A percentile compares a stretch with the other conserved stretches of the same genome.
phyloP scores from a whole-genome alignment of 1,139 yeast genomes.

The Blastobotrys proliferans region DNA sequence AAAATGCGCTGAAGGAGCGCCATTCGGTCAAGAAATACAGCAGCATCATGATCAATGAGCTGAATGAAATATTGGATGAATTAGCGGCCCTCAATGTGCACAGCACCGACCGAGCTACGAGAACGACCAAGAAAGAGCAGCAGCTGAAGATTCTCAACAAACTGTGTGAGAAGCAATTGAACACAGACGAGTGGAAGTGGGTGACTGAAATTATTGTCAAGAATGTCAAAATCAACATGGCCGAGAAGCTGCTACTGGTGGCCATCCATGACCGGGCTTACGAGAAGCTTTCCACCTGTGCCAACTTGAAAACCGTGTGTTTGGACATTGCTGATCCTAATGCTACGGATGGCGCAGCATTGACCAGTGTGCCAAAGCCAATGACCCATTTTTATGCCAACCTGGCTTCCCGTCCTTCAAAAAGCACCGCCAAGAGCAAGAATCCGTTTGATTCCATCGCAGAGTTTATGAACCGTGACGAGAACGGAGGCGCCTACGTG shows the following conservation, averaged over 20 bases:
- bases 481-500: slow-evolving; percentile 61
- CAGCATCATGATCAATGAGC: slow-evolving; percentile 48
- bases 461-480: too few species aligned
- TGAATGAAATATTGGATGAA: slow-evolving; percentile 56
- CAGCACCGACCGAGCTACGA: background rate
- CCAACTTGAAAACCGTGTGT: slow-evolving; percentile 59
- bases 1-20: slow-evolving; percentile 37
- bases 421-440: slow-evolving; percentile 49
- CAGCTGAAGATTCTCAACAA: slow-evolving; percentile 42
- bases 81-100: slow-evolving; percentile 31
- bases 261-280: too few species aligned
- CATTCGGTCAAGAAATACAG: slow-evolving; percentile 37
- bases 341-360: slow-evolving; percentile 15
- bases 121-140: slow-evolving; percentile 14
- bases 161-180: slow-evolving; percentile 49
- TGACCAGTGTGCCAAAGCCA: background rate
- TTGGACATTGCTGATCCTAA: slow-evolving; percentile 47
- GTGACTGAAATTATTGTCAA: slow-evolving; percentile 62
- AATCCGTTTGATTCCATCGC: too few species aligned
- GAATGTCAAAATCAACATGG: slow-evolving; percentile 44
- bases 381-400: background rate
- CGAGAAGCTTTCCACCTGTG: slow-evolving; percentile 45
- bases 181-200: slow-evolving; percentile 65
- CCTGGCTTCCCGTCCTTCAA: too few species aligned
- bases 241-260: slow-evolving; percentile 61